These are phyloP conservation scores for Cardamine chenopodiifolia DNA, from an alignment of 345 rosid genomes.

Conservation along the genomic window DNA sequence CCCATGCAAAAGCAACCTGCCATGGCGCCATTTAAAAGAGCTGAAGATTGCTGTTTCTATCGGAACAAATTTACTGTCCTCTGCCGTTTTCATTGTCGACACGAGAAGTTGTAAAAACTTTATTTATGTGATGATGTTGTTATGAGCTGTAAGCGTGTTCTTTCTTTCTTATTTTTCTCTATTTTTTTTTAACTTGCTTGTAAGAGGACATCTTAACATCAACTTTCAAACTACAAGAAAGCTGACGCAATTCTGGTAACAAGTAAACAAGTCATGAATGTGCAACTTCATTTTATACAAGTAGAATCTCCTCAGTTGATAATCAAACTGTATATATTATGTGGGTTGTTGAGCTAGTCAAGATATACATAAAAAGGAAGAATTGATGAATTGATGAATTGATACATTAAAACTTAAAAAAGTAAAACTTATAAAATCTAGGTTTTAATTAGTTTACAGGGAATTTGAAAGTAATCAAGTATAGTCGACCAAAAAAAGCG, in stretches of 20 bases:
- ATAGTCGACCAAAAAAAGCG: no score
- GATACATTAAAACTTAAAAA: no score
- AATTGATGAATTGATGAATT: no score
- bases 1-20: neutral
- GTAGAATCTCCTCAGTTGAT: neutral
- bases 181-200: neutral
- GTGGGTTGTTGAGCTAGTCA: neutral
- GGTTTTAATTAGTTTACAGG: no score
- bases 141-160: neutral
- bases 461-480: no score
- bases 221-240: neutral
- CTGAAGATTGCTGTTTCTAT: neutral
- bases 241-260: neutral
- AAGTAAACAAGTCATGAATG: conserved; percentile 3
- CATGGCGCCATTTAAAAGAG: neutral
- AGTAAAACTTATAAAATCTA: no score
- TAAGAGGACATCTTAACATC: conserved; percentile 14
- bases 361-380: no score
- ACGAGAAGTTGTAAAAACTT: neutral
- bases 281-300: neutral
- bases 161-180: no score
- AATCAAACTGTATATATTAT: neutral
- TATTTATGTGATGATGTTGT: neutral
- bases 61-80: neutral
- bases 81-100: neutral